phyloP scores from a whole-genome alignment of 129 eudicot species.

The Daucus carota region DH1_v3.0 NC_030389.2:27772001-27772500 shows the following conservation, averaged over 20 bases:
- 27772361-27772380: neutral
- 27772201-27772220: neutral
- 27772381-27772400: neutral
- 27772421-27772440: neutral
- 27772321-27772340: neutral
- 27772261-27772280: neutral
- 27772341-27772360: neutral
- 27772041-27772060: neutral
- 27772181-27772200: neutral
- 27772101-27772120: neutral
- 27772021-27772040: neutral
- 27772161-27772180: neutral
- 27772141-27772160: neutral
- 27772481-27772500: neutral
- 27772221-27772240: neutral
- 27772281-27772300: neutral
- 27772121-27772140: neutral
- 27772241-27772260: neutral
- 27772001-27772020: neutral
- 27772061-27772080: neutral
- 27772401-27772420: too few relatives aligned
- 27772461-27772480: neutral
- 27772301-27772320: neutral
- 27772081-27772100: neutral
- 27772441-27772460: neutral